Percentiles rank a stretch among this genome's conserved stretches.
phyloP scores from a whole-genome alignment of 768 basidiomycete species.

The Stropharia rugosoannulata region DNA sequence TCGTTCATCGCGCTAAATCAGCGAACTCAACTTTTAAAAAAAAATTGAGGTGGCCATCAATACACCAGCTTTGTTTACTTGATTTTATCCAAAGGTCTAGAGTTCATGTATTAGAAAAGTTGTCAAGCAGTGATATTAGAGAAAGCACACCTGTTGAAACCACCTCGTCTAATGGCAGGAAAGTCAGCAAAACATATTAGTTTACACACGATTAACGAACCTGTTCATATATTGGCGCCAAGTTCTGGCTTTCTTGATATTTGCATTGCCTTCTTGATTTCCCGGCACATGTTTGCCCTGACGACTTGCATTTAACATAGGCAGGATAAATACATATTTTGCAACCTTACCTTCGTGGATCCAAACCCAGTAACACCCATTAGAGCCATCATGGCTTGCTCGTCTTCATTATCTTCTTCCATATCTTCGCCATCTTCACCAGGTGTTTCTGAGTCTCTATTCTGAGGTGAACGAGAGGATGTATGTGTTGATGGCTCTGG shows the following conservation, averaged over 20 bases:
- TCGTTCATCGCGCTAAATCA: slow-evolving; percentile 5
- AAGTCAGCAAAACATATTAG: neutral
- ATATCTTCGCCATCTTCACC: slow-evolving; percentile 47
- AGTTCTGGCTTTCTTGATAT: slow-evolving; percentile 81
- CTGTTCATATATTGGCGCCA: slow-evolving; percentile 99
- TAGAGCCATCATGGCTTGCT: slow-evolving; percentile 80
- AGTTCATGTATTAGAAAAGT: slow-evolving; percentile 55
- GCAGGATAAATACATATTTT: neutral
- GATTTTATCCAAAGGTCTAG: slow-evolving; percentile 92
- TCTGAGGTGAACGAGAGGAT: slow-evolving; percentile 18
- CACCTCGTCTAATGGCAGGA: slow-evolving; percentile 60
- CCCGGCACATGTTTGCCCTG: slow-evolving; percentile 81
- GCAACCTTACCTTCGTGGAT: slow-evolving; percentile 71
- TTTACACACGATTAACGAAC: slow-evolving; percentile 32
- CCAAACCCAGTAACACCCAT: slow-evolving; percentile 93
- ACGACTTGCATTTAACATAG: neutral
- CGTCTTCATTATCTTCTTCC: slow-evolving; percentile 63
- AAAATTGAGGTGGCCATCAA: neutral
- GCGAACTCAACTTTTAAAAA: slow-evolving; percentile 17
- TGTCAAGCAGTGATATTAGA: neutral
- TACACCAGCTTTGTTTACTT: slow-evolving; percentile 47
- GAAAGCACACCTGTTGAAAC: slow-evolving; percentile 71
- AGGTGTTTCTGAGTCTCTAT: slow-evolving; percentile 41
- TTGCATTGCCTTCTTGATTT: slow-evolving; percentile 70
- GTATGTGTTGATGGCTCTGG: slow-evolving; percentile 16